Percentiles rank a stretch among this genome's conserved stretches.
Evolutionary conservation across 192 early-diverging fungal genomes (phyloP).

Genomic region (Entomortierella lignicola): DNA sequence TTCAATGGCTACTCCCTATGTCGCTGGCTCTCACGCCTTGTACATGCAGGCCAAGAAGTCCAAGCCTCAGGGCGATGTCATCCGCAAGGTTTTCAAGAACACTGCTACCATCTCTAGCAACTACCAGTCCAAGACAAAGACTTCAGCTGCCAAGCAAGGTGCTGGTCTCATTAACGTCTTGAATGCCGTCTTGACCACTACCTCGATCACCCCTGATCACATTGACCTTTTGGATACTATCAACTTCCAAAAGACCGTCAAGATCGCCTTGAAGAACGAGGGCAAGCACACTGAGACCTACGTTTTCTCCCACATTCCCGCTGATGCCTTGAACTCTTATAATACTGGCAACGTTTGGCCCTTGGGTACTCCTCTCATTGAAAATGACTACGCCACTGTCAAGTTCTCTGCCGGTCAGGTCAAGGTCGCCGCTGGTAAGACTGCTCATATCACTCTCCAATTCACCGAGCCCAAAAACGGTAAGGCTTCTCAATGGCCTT

Average conservation of each 20-base stretch:
- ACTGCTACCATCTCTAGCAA: conserved; percentile 24
- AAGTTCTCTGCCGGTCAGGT: conserved; percentile 28
- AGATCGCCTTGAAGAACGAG: conserved; percentile 55
- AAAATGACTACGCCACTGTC: conserved; percentile 27
- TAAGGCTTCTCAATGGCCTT: conserved; percentile 25
- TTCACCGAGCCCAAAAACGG: conserved; percentile 37
- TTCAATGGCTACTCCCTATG: conserved; percentile 60
- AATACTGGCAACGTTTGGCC: conserved; percentile 17
- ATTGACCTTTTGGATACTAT: conserved; percentile 33
- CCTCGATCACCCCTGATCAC: conserved; percentile 32
- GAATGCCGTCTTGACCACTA: conserved; percentile 25
- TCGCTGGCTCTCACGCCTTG: conserved; percentile 52
- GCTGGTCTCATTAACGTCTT: conserved; percentile 49
- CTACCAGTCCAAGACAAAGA: conserved; percentile 15
- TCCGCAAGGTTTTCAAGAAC: conserved; percentile 38
- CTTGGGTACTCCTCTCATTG: conserved; percentile 9
- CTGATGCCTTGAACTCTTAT: conserved; percentile 44
- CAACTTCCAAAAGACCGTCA: conserved; percentile 34
- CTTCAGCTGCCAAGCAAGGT: conserved; percentile 51
- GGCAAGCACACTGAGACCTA: conserved; percentile 50
- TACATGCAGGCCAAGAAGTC: conserved; percentile 36
- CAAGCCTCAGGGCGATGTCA: conserved; percentile 28
- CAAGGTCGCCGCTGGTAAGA: conserved; percentile 38
- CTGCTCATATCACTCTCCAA: conserved; percentile 24
- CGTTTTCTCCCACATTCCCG: conserved; percentile 32